Conservation (phyloP, 2,329 filamentous ascomycete species). For the Reticulascus tulasneorum region DNA sequence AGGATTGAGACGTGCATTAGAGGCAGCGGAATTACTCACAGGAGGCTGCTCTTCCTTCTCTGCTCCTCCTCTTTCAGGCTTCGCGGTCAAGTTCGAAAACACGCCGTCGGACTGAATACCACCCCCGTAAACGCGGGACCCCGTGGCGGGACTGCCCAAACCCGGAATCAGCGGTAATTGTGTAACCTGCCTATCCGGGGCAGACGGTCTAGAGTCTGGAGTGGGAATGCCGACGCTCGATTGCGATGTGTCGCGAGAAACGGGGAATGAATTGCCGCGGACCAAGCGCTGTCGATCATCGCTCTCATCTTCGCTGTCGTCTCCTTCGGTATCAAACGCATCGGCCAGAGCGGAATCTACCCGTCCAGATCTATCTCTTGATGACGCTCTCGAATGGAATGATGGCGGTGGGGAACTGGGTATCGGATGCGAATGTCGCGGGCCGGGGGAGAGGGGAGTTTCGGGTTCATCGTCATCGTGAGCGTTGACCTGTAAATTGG, state of each 20-base stretch:
- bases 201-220: constrained; percentile 14
- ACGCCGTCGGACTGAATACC: constrained; percentile 87
- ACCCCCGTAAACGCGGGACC: constrained; percentile 62
- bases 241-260: constrained; percentile 15
- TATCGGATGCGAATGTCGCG: constrained; percentile 26
- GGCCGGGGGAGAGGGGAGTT: constrained; percentile 28
- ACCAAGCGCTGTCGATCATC: constrained; percentile 87
- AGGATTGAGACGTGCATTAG: neutral
- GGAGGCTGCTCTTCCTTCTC: constrained; percentile 87
- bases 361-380: constrained; percentile 33
- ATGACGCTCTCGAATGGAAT: constrained; percentile 79
- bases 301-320: constrained; percentile 68
- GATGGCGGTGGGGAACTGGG: constrained; percentile 71
- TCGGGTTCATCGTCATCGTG: constrained; percentile 52
- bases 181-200: constrained; percentile 14
- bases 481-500: constrained; percentile 46
- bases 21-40: constrained; percentile 55
- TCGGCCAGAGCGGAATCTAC: constrained; percentile 84
- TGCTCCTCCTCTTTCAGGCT: constrained; percentile 76
- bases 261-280: constrained; percentile 52
- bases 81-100: constrained; percentile 90
- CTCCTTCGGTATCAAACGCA: constrained; percentile 82
- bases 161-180: constrained; percentile 15
- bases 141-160: constrained; percentile 23
- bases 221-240: too few species aligned